Conservation (phyloP, 352 stramenopile species). For the Phytophthora pluvialis region DNA sequence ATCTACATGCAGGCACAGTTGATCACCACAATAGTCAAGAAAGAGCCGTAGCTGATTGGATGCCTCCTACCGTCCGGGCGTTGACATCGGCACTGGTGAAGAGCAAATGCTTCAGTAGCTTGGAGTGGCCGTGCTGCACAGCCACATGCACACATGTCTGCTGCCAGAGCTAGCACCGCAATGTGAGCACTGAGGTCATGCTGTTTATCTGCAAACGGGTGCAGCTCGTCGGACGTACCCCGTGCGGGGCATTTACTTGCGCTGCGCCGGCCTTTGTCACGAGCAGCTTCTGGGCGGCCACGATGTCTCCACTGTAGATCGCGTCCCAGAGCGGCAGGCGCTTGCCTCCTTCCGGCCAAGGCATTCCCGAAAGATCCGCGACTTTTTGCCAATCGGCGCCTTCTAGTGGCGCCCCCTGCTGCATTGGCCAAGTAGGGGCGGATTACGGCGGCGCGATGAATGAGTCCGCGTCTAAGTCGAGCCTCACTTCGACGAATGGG, state of each 20-base stretch:
- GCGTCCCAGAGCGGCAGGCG: constrained; percentile 63
- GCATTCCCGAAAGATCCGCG: constrained; percentile 14
- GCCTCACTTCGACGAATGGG: constrained; percentile 29
- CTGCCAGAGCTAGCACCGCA: constrained; percentile 52
- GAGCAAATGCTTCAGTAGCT: constrained; percentile 64
- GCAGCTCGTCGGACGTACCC: constrained; percentile 32
- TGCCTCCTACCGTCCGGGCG: constrained; percentile 42
- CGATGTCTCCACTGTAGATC: constrained; percentile 54
- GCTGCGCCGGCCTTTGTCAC: constrained; percentile 23
- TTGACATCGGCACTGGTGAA: constrained; percentile 56
- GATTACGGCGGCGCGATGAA: constrained; percentile 45
- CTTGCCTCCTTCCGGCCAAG: constrained; percentile 54
- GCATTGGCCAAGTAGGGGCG: neutral
- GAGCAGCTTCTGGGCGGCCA: constrained; percentile 49
- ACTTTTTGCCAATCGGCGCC: constrained; percentile 29
- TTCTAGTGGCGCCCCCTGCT: constrained; percentile 14
- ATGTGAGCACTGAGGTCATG: neutral
- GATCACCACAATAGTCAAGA: neutral
- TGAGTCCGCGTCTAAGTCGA: constrained; percentile 49
- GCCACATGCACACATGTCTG: constrained; percentile 66
- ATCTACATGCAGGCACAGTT: constrained; percentile 37
- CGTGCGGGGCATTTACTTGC: constrained; percentile 63
- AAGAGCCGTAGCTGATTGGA: neutral
- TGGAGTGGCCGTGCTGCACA: constrained; percentile 55
- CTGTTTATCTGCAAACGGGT: neutral